Percentiles rank a stretch among this genome's conserved stretches.
These are phyloP conservation scores for Neoscytalidium dimidiatum DNA, from an alignment of 2,329 filamentous ascomycete species.

Conservation along the genomic window DNA sequence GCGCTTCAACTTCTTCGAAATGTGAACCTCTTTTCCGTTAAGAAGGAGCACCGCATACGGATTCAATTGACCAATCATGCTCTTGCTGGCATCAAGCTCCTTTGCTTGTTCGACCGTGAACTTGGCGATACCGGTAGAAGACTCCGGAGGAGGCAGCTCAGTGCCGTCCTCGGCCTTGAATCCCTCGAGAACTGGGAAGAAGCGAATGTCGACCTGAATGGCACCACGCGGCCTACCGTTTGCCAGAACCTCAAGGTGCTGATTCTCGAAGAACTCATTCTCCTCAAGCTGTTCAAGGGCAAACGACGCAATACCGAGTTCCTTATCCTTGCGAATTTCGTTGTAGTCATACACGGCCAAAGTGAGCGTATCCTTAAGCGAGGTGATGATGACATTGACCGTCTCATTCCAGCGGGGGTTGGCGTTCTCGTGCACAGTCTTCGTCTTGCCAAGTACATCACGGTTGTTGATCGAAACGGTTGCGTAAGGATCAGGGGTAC, in stretches of 20 bases:
- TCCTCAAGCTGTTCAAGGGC: constrained; percentile 79
- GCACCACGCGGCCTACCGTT: constrained; percentile 83
- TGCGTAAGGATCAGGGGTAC: constrained; percentile 88
- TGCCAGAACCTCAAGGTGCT: constrained; percentile 79
- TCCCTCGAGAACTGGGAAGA: constrained; percentile 88
- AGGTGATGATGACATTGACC: constrained; percentile 91
- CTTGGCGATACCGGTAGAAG: constrained; percentile 89
- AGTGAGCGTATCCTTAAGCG: constrained; percentile 83
- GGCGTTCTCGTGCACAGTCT: constrained; percentile 79
- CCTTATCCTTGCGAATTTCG: constrained; percentile 94
- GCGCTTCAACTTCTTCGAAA: constrained; percentile 89
- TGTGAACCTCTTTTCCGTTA: constrained; percentile 88
- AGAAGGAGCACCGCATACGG: constrained; percentile 87
- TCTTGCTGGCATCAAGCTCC: constrained; percentile 90
- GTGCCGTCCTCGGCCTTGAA: constrained; percentile 74
- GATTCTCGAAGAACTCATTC: constrained; percentile 76
- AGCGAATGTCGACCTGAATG: constrained; percentile 79
- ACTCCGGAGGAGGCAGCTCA: constrained; percentile 77
- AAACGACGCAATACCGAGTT: constrained; percentile 86
- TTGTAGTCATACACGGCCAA: constrained; percentile 91
- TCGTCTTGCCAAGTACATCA: constrained; percentile 80
- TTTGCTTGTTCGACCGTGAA: constrained; percentile 96
- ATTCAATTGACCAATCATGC: constrained; percentile 85
- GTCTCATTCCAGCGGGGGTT: constrained; percentile 97
- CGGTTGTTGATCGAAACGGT: constrained; percentile 83